Base-by-base conservation (phyloP, 768 basidiomycete species). In the Agaricus subrufescens region DNA sequence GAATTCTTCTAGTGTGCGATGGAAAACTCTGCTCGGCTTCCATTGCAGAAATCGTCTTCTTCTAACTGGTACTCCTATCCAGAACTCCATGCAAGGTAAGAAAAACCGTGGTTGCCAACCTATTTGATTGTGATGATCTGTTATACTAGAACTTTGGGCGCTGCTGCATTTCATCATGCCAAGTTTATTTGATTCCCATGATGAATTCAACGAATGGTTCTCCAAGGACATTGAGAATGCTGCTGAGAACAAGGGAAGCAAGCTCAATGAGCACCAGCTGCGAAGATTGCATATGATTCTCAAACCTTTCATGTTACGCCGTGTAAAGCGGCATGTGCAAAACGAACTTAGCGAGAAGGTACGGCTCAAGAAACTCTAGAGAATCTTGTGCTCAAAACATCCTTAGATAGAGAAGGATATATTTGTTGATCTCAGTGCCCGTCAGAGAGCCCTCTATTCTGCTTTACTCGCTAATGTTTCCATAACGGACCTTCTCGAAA, bases 121-220 rank as follows among this genome's bases (percentile, higher is more conserved):
- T 44, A 7, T 4, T 31, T 46, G 25, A 26, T 55, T 64, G 43
- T 42, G 10, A 61, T 49, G 25, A 56, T 60, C 45, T 52, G 39
- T 27, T 30, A 34, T 58, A 31, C 15, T 64, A 96, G 97, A 99
- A 71, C 77, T 99, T 15, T 99, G 97, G 97, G 97, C 97, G 1
- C 77, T 99, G 57, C 77, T 99, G 43, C 97, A 99, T 69, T 99
- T 99, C 76, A 98, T 99, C 75, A 99, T 99, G 97, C 97, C 97
- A 2, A 95, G 91, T 67, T 76, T 99, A 52, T 99, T 99, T 70
- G 97, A 98, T 69, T 98, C 95, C 12, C 95, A 98, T 65, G 95
- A 98, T 66, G 97, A 99, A 72, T 99, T 99, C 77, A 94, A 90
- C 67, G 96, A 98, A 69, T 99, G 97, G 97, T 99, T 99, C 70